Evolutionary conservation across 768 basidiomycete genomes (phyloP), one percentile per base, ranked within the genome.

Genomic region (Tubosaeta brunneosetosa): DNA sequence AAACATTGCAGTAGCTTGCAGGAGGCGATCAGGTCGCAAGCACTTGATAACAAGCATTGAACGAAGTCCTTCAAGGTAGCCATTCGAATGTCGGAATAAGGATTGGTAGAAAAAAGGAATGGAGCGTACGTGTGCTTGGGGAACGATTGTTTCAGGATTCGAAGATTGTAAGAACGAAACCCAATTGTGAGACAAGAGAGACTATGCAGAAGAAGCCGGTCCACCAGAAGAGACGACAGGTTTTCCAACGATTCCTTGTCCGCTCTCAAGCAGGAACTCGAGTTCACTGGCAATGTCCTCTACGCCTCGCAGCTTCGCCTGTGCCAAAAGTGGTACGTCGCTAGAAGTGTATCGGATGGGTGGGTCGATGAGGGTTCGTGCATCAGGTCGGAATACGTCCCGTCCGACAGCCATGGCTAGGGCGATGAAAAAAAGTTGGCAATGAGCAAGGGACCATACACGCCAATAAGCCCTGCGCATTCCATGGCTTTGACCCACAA

Each of bases 241-340:
- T 52, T 67, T 59, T n/a, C 61, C 66, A 47, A 77, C 65, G 17
- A 82, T 73, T 17, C 79, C 80, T 44, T 91, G 88, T 6, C 89
- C 86, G 59, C 88, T 86, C 65, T 98, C 94, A 40, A 97, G 75
- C n/a, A 97, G 72, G 71, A 93, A 91, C 63, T 97, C 93, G 17
- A 95, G 67, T 64, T 95, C 94, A 17, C 94, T 90, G 3, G 74
- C 67, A 38, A 91, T 86, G 43, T 91, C 90, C 63, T 90, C 88
- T 14, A 83, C 62, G 16, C 88, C 86, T 41, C 89, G 82, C 14
- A 94, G 67, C 66, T 92, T 92, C 56, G 95, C 86, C 64, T 95
- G 93, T 0, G 92, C 87, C 29, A 99, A 79, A 17, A 94, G 81
- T 12, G 75, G 64, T 91, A 92, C 51, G 86, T 85, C 0, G 75